Base-by-base conservation (phyloP, 106 monocot species). In the Dendrobium chrysotoxum region DNA sequence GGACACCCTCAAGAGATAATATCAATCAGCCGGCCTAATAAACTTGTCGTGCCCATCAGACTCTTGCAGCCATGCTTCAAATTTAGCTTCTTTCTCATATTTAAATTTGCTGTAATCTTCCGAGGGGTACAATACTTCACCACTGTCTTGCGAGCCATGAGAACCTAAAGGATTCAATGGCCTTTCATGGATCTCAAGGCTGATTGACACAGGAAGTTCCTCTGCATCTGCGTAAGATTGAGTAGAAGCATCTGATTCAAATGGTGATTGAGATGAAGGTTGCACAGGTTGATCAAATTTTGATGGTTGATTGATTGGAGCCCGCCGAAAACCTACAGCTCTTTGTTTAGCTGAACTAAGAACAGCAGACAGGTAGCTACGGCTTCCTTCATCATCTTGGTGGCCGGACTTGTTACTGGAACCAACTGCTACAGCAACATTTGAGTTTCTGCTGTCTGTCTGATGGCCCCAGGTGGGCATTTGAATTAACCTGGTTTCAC, bases 281-380 rank as follows among this genome's bases (percentile, higher is more conserved):
- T 80, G 40, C 0, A 68, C 11, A 6, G 23, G 42, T 17, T 70
- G 50, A 44, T 84, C 79, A 20, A 12, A 55, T 68, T 78, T 75
- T 28, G 76, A 18, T 20, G 21, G 11, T 9, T 39, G 30, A 45
- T 57, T 68, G 11, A 76, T 66, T 7, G 75, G 86, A 44, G 86
- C 28, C 93, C 86, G 85, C 53, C 85, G 85, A 53, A 88, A 80
- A 46, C 81, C 85, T 18, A 85, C 68, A 47, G 90, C 87, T 80
- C 80, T 90, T 55, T 87, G 88, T 82, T 90, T 93, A 40, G 90
- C 88, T 0, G 88, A 87, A 79, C 72, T 90, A 76, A 93, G 80
- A 54, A 90, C 87, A 44, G 90, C 15, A 0, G 90, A 86, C 0
- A 93, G 68, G 77, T 90, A 93, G 72, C 79, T 75, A 0, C 72